phyloP scores from a whole-genome alignment of 768 basidiomycete genomes.

The Piloderma croceum region DNA sequence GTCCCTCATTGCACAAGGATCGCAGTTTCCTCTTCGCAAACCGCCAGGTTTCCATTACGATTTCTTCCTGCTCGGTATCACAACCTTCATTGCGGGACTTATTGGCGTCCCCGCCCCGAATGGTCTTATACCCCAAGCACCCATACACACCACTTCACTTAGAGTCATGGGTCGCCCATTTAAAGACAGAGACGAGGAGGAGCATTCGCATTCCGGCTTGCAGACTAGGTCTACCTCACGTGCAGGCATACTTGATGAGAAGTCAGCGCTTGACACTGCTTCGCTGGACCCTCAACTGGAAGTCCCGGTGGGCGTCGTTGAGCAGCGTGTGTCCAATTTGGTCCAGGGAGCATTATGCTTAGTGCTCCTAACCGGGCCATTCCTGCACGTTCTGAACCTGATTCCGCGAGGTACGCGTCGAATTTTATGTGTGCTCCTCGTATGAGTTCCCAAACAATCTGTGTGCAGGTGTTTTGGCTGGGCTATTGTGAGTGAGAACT shows the following conservation, averaged over 20 bases:
- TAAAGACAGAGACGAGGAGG: slow-evolving; percentile 34
- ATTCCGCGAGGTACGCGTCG: slow-evolving; percentile 59
- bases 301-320: slow-evolving; percentile 71
- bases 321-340: slow-evolving; percentile 90
- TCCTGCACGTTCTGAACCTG: slow-evolving; percentile 70
- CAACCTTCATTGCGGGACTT: slow-evolving; percentile 85
- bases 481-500: slow-evolving; percentile 79
- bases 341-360: slow-evolving; percentile 77
- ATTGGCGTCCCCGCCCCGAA: slow-evolving; percentile 85
- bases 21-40: slow-evolving; percentile 84
- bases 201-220: slow-evolving; percentile 17
- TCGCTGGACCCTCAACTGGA: slow-evolving; percentile 27
- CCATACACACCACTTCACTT: slow-evolving; percentile 86
- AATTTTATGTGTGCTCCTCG: slow-evolving; percentile 4
- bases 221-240: slow-evolving; percentile 8
- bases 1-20: slow-evolving; percentile 90
- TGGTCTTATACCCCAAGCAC: slow-evolving; percentile 80
- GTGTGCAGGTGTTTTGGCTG: slow-evolving; percentile 61
- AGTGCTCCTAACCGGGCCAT: slow-evolving; percentile 74
- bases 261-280: background rate
- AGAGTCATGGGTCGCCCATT: slow-evolving; percentile 52
- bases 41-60: slow-evolving; percentile 85
- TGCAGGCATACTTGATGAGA: slow-evolving; percentile 4
- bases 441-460: background rate
- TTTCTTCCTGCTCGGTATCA: slow-evolving; percentile 87